A percentile compares a stretch with the other conserved stretches of the same genome.
phyloP scores from a whole-genome alignment of 306 rosid species.

The Pyrus communis region DNA sequence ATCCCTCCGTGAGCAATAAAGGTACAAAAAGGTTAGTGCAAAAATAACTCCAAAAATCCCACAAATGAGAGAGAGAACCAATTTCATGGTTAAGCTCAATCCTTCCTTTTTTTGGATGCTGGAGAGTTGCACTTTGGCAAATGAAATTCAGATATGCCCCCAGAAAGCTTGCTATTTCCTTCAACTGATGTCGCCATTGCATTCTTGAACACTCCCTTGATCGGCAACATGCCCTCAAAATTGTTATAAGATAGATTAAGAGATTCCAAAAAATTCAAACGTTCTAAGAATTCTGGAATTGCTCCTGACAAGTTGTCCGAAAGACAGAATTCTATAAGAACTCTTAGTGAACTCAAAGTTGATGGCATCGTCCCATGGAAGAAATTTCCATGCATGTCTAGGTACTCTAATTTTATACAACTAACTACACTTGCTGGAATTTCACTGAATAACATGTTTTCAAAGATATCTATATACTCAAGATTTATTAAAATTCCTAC shows the following conservation, averaged over 20 bases:
- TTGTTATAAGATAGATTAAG: not conserved
- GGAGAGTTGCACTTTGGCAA: not conserved
- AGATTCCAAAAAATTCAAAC: fast-evolving
- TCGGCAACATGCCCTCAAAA: not conserved
- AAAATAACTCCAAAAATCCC: not conserved
- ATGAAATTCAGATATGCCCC: not conserved
- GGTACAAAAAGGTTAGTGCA: not conserved
- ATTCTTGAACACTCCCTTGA: not conserved
- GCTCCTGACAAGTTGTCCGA: not conserved
- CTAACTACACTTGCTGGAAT: too few species aligned
- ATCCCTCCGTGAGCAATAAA: not conserved
- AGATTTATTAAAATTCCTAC: too few species aligned
- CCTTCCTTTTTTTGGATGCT: not conserved
- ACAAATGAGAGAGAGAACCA: not conserved
- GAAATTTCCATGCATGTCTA: too few species aligned
- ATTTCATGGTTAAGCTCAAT: not conserved
- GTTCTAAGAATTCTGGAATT: not conserved
- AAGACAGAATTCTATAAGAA: not conserved
- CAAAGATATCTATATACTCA: too few species aligned
- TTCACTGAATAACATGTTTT: too few species aligned
- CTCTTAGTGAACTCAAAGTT: too few species aligned
- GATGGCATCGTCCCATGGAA: too few species aligned
- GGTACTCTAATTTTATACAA: too few species aligned
- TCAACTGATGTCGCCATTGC: not conserved
- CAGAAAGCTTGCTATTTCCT: not conserved